phyloP scores from a whole-genome alignment of 2,329 filamentous ascomycete genomes.

The Pseudocercospora vitis region DNA sequence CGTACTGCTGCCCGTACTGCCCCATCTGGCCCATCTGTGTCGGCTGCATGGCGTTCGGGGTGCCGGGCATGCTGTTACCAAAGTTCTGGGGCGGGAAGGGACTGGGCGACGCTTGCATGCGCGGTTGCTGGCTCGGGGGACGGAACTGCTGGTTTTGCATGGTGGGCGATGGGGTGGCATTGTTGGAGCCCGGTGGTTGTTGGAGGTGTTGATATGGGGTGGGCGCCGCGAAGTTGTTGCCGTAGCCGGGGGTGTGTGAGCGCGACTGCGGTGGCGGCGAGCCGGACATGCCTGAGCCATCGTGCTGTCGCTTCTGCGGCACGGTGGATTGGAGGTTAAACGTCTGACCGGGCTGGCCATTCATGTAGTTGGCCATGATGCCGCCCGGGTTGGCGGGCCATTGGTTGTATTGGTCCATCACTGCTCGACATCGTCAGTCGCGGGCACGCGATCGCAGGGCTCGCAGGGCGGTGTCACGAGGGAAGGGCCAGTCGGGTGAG shows the following conservation, averaged over 20 bases:
- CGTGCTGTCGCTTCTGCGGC: conserved; percentile 87
- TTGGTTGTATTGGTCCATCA: conserved; percentile 9
- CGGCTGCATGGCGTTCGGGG: conserved; percentile 29
- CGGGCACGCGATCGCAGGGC: neutral
- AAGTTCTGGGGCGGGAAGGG: conserved; percentile 59
- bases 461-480: conserved; percentile 1
- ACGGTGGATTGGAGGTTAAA: conserved; percentile 85
- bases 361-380: conserved; percentile 5
- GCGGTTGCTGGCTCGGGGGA: conserved; percentile 49
- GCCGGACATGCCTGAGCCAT: conserved; percentile 67
- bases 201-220: conserved; percentile 74
- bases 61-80: conserved; percentile 47
- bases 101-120: conserved; percentile 77
- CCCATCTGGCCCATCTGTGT: conserved; percentile 18
- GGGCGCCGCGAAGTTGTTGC: conserved; percentile 64
- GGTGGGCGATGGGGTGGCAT: conserved; percentile 88
- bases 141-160: conserved; percentile 76
- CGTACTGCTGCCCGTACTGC: conserved; percentile 44
- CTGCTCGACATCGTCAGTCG: conserved; percentile 5
- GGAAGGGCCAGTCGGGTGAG: neutral
- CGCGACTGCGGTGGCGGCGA: conserved; percentile 82
- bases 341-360: conserved; percentile 55
- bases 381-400: conserved; percentile 2
- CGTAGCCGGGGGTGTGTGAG: conserved; percentile 72
- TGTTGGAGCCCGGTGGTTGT: conserved; percentile 72